phyloP scores from a whole-genome alignment of 176 grass and related monocot genomes.

The Juncus inflexus region DNA sequence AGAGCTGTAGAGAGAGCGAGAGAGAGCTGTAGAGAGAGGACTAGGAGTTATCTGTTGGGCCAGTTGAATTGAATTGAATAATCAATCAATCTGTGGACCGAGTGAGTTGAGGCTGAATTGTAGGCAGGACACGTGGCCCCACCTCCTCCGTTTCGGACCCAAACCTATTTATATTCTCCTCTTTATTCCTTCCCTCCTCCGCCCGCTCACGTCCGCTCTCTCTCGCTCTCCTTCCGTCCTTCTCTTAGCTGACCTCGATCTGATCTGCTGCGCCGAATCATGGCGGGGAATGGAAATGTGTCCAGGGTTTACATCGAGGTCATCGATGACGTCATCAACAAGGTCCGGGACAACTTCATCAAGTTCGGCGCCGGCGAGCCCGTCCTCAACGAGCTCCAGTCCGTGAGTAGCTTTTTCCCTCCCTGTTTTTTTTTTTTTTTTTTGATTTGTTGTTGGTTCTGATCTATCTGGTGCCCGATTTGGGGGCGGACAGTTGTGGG shows the following conservation, averaged over 20 bases:
- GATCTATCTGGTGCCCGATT: slow-evolving; percentile 29
- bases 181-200: slow-evolving; percentile 41
- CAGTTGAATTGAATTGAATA: too few species aligned
- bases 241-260: not conserved
- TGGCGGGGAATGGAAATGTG: slow-evolving; percentile 68
- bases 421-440: not conserved
- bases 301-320: slow-evolving; percentile 85
- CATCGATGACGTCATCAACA: slow-evolving; percentile 82
- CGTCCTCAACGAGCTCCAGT: slow-evolving; percentile 84
- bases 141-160: slow-evolving; percentile 43
- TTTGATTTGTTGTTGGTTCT: slow-evolving; percentile 2
- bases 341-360: slow-evolving; percentile 89
- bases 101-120: too few species aligned
- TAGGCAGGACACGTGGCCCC: slow-evolving; percentile 60
- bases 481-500: slow-evolving; percentile 70
- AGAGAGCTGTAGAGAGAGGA: too few species aligned
- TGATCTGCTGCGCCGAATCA: slow-evolving; percentile 8
- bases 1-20: too few species aligned
- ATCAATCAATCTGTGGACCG: too few species aligned
- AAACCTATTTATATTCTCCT: slow-evolving; percentile 98
- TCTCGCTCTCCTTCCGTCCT: not conserved
- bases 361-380: slow-evolving; percentile 68
- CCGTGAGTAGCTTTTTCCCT: slow-evolving; percentile 31
- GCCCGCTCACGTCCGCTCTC: slow-evolving; percentile 35
- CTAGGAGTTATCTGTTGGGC: too few species aligned